Evolutionary conservation across 441 rosid species (phyloP).

Genomic region (Gossypium aridum): DNA sequence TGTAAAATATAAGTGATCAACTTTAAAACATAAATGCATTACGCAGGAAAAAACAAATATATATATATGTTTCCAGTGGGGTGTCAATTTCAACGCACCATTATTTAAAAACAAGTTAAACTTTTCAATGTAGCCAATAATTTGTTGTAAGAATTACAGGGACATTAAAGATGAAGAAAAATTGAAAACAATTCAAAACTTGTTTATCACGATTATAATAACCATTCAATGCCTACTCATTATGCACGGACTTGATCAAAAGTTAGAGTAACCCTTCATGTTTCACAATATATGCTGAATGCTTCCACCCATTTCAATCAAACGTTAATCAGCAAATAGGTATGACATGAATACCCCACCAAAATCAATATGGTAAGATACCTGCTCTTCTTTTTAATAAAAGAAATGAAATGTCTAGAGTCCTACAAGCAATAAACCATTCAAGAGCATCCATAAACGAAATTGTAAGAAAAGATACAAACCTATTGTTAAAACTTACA

Average conservation of each 20-base stretch:
- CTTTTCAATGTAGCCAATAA: neutral
- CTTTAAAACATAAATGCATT: neutral
- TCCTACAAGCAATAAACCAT: neutral
- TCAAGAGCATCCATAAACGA: neutral
- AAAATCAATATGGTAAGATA: neutral
- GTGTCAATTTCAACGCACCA: neutral
- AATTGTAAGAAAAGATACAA: neutral
- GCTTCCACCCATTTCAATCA: conserved; percentile 6
- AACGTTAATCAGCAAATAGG: neutral
- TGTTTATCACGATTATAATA: neutral
- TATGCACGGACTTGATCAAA: neutral
- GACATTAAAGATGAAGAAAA: neutral
- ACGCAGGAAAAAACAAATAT: neutral
- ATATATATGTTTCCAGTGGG: neutral
- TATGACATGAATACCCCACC: neutral
- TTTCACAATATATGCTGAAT: neutral
- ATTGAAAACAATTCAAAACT: neutral
- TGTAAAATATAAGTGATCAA: neutral
- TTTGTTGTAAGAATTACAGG: neutral
- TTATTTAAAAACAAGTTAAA: neutral
- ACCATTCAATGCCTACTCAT: neutral
- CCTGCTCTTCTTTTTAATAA: neutral
- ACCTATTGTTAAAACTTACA: conserved; percentile 34
- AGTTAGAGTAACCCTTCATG: neutral
- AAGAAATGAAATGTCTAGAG: neutral